These are phyloP conservation scores for Tetrapisispora nanseiensis DNA, from an alignment of 805 yeast species.

Conservation along the genomic window DNA sequence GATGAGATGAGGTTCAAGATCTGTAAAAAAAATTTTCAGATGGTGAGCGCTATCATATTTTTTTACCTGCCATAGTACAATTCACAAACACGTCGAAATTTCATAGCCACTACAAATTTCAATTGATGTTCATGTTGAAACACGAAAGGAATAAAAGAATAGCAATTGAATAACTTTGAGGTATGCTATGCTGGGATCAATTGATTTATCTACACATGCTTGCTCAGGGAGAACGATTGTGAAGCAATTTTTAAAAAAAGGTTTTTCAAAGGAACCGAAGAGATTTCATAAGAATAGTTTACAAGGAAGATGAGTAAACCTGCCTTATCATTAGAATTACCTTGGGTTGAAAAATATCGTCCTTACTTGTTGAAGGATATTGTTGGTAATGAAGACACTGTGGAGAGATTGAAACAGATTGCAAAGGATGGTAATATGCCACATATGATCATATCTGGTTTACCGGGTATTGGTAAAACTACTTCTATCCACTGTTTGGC, in stretches of 20 bases:
- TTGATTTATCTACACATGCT: no score
- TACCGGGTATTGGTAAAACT: conserved; percentile 97
- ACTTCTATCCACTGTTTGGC: conserved; percentile 90
- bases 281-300: background rate
- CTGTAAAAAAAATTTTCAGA: no score
- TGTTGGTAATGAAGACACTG: conserved; percentile 88
- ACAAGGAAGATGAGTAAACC: background rate
- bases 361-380: conserved; percentile 72
- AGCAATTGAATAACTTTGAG: no score
- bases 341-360: conserved; percentile 92
- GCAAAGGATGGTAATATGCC: conserved; percentile 95
- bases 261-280: no score
- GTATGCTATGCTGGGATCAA: no score
- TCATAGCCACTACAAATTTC: no score
- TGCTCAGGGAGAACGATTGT: no score
- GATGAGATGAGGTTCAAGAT: background rate
- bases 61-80: no score
- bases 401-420: conserved; percentile 71
- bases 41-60: background rate
- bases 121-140: no score
- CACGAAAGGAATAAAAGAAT: no score
- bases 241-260: no score
- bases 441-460: conserved; percentile 87
- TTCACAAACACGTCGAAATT: no score
- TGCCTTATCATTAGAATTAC: conserved; percentile 21